Conservation (phyloP, 2,329 filamentous ascomycete species). For the Diaporthe ilicicola region DNA sequence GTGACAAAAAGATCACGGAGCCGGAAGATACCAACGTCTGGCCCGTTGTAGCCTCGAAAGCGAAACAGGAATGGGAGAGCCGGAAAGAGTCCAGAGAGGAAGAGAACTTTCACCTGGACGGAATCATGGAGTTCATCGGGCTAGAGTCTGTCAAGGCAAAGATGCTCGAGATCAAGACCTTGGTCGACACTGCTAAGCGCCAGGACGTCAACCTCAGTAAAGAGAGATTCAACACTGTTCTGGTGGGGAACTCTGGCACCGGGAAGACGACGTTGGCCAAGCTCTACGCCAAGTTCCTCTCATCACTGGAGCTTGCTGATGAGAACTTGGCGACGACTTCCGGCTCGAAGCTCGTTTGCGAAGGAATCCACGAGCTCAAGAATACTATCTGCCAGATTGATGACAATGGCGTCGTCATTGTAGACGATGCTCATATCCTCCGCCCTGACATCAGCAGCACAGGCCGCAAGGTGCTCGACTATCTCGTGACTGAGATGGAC, state of each 20-base stretch:
- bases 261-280: constrained; percentile 81
- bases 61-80: constrained; percentile 19
- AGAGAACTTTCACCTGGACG: constrained; percentile 1
- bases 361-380: constrained; percentile 66
- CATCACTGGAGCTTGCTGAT: constrained; percentile 4
- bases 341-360: constrained; percentile 70
- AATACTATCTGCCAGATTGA: constrained; percentile 61
- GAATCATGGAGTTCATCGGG: constrained; percentile 17
- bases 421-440: constrained; percentile 83
- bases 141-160: constrained; percentile 21
- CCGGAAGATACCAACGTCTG: constrained; percentile 9
- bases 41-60: constrained; percentile 6
- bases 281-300: constrained; percentile 59
- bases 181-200: constrained; percentile 19
- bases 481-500: constrained; percentile 75
- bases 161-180: constrained; percentile 24
- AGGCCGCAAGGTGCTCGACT: constrained; percentile 73
- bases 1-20: neutral
- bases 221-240: constrained; percentile 67
- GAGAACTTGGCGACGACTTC: constrained; percentile 46
- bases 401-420: constrained; percentile 75
- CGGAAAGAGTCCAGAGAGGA: constrained; percentile 1
- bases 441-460: constrained; percentile 63
- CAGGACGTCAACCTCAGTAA: constrained; percentile 15
- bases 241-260: constrained; percentile 76